These are phyloP conservation scores for Dioszegia crocea DNA, from an alignment of 768 basidiomycete genomes.

Conservation along the genomic window DNA sequence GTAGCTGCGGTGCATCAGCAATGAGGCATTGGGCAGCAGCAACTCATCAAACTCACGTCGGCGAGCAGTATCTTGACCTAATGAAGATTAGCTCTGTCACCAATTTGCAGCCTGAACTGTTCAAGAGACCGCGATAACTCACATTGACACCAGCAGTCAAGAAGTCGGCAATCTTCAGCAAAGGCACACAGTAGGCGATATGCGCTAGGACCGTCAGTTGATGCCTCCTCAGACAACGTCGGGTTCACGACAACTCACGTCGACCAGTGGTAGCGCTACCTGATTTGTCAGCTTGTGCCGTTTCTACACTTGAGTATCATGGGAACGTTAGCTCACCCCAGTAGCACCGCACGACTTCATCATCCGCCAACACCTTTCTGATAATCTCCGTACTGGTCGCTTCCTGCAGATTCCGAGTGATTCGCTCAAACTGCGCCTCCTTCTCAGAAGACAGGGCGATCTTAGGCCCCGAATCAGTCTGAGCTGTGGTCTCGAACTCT, in stretches of 20 bases:
- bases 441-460: constrained; percentile 36
- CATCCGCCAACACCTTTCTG: constrained; percentile 72
- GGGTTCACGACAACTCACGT: constrained; percentile 58
- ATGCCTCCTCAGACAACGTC: too few species aligned
- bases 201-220: constrained; percentile 62
- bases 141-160: constrained; percentile 85
- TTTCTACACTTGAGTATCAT: background rate
- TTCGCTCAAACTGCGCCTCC: constrained; percentile 62
- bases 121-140: constrained; percentile 36
- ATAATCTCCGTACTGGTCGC: constrained; percentile 80
- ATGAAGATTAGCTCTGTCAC: background rate
- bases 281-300: constrained; percentile 45
- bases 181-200: constrained; percentile 91
- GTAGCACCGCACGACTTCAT: constrained; percentile 74
- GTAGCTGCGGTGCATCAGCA: constrained; percentile 54
- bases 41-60: constrained; percentile 53
- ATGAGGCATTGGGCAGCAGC: background rate
- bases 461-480: constrained; percentile 10
- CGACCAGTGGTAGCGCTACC: constrained; percentile 90
- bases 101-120: too few species aligned
- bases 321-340: constrained; percentile 65
- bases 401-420: constrained; percentile 80
- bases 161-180: constrained; percentile 95
- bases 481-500: constrained; percentile 21
- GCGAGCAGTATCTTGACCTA: constrained; percentile 77